Percentiles rank a stretch among this genome's conserved stretches.
phyloP scores from a whole-genome alignment of 2,329 filamentous ascomycete species.

The Aschersonia sp. region DNA sequence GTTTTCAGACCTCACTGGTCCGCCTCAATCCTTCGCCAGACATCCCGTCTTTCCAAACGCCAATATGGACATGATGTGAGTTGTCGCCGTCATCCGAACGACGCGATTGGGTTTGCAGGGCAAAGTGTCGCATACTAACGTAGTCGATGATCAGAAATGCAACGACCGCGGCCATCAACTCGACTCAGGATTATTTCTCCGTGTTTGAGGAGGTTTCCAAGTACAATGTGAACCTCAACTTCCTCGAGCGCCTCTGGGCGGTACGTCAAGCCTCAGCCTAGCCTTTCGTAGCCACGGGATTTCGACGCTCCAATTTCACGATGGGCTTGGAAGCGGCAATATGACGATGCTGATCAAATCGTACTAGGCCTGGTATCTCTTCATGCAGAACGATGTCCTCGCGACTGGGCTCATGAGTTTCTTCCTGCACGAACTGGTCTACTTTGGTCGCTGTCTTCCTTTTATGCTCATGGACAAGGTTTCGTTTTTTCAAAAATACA shows the following conservation, averaged over 20 bases:
- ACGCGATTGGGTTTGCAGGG: not conserved
- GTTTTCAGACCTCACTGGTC: not conserved
- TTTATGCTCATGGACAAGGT: constrained; percentile 88
- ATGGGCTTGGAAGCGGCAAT: not conserved
- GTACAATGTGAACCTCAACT: constrained; percentile 75
- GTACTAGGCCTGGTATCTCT: constrained; percentile 72
- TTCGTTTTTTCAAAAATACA: constrained; percentile 80
- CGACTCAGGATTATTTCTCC: constrained; percentile 35
- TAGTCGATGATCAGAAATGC: constrained; percentile 28
- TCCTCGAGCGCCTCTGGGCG: constrained; percentile 79
- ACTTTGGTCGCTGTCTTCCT: constrained; percentile 82
- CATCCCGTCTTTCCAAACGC: not conserved
- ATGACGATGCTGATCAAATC: not conserved
- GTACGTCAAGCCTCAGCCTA: constrained; percentile 28
- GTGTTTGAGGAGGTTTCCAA: constrained; percentile 50
- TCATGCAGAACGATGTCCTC: constrained; percentile 93
- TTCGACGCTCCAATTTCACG: not conserved
- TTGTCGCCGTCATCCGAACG: constrained; percentile 1
- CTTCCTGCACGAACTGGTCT: constrained; percentile 81
- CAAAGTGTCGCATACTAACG: not conserved
- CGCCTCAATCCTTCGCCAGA: not conserved
- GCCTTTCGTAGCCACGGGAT: not conserved
- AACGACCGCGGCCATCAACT: constrained; percentile 32
- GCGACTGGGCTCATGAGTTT: constrained; percentile 98
- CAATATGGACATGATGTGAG: constrained; percentile 21